These are phyloP conservation scores for Amanita subjunquillea DNA, from an alignment of 768 basidiomycete species.

Conservation along the genomic window DNA sequence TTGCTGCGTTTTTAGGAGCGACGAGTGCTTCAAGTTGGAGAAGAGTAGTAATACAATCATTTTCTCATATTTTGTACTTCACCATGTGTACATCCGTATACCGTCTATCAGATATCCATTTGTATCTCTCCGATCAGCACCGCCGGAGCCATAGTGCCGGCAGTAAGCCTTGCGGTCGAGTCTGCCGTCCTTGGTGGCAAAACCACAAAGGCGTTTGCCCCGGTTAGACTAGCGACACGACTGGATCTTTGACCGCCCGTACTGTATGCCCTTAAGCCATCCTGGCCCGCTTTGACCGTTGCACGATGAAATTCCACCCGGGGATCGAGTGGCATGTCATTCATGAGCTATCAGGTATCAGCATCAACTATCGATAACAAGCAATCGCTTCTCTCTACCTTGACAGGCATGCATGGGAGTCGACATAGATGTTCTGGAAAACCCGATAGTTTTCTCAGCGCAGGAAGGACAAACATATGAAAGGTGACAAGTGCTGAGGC, in stretches of 20 bases:
- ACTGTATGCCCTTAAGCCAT: slow-evolving; percentile 55
- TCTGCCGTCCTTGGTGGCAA: slow-evolving; percentile 37
- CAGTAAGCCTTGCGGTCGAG: slow-evolving; percentile 28
- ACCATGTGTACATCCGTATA: not conserved
- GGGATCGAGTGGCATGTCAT: slow-evolving; percentile 56
- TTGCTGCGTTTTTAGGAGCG: not conserved
- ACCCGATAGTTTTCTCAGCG: slow-evolving; percentile 62
- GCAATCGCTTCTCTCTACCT: slow-evolving; percentile 32
- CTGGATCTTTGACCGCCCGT: slow-evolving; percentile 87
- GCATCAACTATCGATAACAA: not conserved
- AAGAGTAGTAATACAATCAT: not conserved
- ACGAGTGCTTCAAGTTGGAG: not conserved
- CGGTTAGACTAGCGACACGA: slow-evolving; percentile 67
- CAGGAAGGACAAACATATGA: slow-evolving; percentile 76
- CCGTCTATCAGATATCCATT: slow-evolving; percentile 3
- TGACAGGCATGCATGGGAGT: slow-evolving; percentile 50
- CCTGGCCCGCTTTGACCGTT: slow-evolving; percentile 33
- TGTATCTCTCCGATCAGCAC: slow-evolving; percentile 62
- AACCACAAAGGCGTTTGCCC: slow-evolving; percentile 71
- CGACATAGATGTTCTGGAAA: slow-evolving; percentile 44
- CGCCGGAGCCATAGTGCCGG: slow-evolving; percentile 47
- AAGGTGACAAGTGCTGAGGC: slow-evolving; percentile 84
- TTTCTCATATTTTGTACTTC: not conserved
- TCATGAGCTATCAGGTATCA: slow-evolving; percentile 33
- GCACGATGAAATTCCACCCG: slow-evolving; percentile 83